These are phyloP conservation scores for Alloascoidea hylecoeti DNA, from an alignment of 805 yeast genomes.

Conservation along the genomic window DNA sequence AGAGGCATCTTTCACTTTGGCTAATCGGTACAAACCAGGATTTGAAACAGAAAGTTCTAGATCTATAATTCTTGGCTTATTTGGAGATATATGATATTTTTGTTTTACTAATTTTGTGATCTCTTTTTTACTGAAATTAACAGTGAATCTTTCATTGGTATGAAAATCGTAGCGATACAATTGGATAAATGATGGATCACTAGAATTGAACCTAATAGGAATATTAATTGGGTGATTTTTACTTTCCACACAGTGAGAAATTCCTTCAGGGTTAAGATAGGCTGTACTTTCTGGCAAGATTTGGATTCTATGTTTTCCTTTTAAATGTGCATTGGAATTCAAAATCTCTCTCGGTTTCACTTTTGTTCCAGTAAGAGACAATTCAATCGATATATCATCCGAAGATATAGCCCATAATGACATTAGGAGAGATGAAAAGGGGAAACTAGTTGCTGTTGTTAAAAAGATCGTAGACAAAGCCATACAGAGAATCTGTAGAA, in stretches of 20 bases:
- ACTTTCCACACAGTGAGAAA: conserved; percentile 37
- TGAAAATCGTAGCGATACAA: conserved; percentile 44
- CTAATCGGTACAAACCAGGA: conserved; percentile 70
- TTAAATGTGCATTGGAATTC: conserved; percentile 43
- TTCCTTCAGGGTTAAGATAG: conserved; percentile 59
- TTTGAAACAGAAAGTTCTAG: conserved; percentile 47
- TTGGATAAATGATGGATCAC: conserved; percentile 58
- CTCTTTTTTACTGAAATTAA: conserved; percentile 45
- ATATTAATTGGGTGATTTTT: conserved; percentile 23
- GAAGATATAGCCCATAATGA: not conserved
- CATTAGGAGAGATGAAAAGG: not conserved
- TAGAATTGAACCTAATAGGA: conserved; percentile 73
- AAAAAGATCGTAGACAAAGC: conserved; percentile 38
- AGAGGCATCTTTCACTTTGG: conserved; percentile 47
- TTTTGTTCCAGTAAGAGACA: conserved; percentile 18
- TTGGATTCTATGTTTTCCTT: conserved; percentile 76
- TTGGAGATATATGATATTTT: not conserved
- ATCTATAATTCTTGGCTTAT: conserved; percentile 26
- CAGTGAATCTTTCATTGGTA: conserved; percentile 27
- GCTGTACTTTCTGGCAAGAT: conserved; percentile 89
- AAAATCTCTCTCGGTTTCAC: conserved; percentile 16
- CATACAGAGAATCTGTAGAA: conserved; percentile 30
- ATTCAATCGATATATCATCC: conserved; percentile 10
- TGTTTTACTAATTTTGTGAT: conserved; percentile 22
- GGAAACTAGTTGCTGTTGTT: conserved; percentile 19